Base-by-base conservation (phyloP, 805 yeast genomes). In the Lipomyces lipofer region DNA sequence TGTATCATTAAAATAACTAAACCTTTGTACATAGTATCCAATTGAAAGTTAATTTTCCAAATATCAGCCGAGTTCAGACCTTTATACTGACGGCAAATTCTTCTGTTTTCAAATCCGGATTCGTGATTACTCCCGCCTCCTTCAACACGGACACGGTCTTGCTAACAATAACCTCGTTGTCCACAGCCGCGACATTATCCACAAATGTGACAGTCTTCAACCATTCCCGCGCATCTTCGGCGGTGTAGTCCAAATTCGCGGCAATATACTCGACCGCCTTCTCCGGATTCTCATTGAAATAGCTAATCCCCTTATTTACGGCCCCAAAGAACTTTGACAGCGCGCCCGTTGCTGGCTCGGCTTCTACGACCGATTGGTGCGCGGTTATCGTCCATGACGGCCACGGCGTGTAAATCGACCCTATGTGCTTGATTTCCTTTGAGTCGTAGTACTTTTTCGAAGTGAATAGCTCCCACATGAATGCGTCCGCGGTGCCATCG, bases 401-500 rank as follows among this genome's bases (percentile, higher is more conserved):
- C 97, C 97, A 90, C 17, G 97, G 97, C 0, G 97, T 90, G 71
- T 86, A 87, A 53, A 90, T 89, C 61, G 86, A 88, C 13, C 96
- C 97, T 56, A 90, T 83, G 62, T 80, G 75, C 71, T 86, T 88
- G 71, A 91, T 84, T 64, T 89, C 97, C 19, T 81, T 78, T 51
- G 73, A 78, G 65, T 88, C 96, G 69, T 86, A 88, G 73, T 87
- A 90, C 67, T 81, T 82, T 67, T 90, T 90, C 30, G 91, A 82
- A 1, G 97, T 90, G 74, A 90, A 90, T 70, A 86, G 79, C 66
- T 90, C 97, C 97, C 97, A 90, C 96, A 91, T 86, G 70, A 90
- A 90, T 1, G 92, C 95, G 66, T 90, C 97, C 32, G 84, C 76
- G 2, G 68, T 73, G 10, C 70, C 75, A 56, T 70, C 72, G 70